phyloP scores from a whole-genome alignment of 257 asterid species.

The Linaria vulgaris region DNA sequence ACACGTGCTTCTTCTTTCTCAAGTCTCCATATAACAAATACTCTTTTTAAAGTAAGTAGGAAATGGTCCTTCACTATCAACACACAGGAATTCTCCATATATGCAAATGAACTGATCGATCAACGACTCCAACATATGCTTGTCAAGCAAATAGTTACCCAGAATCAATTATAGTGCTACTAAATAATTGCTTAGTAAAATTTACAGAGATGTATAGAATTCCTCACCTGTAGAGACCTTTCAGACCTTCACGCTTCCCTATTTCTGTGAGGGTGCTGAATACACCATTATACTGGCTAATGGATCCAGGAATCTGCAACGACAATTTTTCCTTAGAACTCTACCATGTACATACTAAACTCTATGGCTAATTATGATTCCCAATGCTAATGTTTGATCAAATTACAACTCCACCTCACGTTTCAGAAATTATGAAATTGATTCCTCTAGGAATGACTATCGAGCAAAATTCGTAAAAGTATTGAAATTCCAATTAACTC shows the following conservation, averaged over 20 bases:
- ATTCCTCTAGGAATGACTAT: neutral
- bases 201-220: neutral
- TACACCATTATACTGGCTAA: constrained; percentile 40
- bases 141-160: neutral
- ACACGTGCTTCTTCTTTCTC: too few species aligned
- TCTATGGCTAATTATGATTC: too few species aligned
- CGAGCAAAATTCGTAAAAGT: too few species aligned
- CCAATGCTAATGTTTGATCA: too few species aligned
- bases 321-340: constrained; percentile 16
- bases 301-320: constrained; percentile 53
- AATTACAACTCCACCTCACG: too few species aligned
- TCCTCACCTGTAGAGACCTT: constrained; percentile 55
- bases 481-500: too few species aligned
- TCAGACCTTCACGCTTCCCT: constrained; percentile 51
- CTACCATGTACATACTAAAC: neutral
- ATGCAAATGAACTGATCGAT: constrained; percentile 5
- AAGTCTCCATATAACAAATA: too few species aligned
- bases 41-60: too few species aligned
- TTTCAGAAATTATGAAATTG: too few species aligned
- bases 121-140: constrained; percentile 10
- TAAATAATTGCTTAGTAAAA: constrained; percentile 1
- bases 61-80: neutral
- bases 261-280: constrained; percentile 42
- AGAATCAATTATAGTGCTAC: neutral
- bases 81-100: neutral